phyloP scores from a whole-genome alignment of 768 basidiomycete genomes.

The Gyrodon lividus region DNA sequence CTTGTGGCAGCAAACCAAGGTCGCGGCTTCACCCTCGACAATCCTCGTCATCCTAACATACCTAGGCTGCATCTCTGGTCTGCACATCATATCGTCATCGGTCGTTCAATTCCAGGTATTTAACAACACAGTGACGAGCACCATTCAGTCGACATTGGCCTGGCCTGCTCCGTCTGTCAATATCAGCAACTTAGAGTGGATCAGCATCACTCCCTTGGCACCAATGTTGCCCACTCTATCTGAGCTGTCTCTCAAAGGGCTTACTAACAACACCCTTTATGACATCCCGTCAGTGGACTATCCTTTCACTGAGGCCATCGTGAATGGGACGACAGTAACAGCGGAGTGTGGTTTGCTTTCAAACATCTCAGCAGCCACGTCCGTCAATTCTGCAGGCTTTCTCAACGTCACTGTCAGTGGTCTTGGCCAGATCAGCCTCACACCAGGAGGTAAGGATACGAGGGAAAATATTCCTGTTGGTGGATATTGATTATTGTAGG shows the following conservation, averaged over 20 bases:
- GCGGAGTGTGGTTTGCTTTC: constrained; percentile 16
- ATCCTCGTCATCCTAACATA: constrained; percentile 12
- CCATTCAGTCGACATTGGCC: not conserved
- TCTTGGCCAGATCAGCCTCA: not conserved
- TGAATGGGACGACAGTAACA: constrained; percentile 16
- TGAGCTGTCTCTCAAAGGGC: constrained; percentile 7
- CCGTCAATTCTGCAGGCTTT: not conserved
- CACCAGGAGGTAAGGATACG: not conserved
- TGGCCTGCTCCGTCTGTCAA: not conserved
- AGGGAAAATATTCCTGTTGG: not conserved
- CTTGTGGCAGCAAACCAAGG: constrained; percentile 20
- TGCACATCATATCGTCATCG: constrained; percentile 25
- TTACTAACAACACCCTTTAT: constrained; percentile 15
- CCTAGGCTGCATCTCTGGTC: constrained; percentile 12
- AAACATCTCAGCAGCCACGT: not conserved
- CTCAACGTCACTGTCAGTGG: constrained; percentile 7
- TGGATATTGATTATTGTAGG: not conserved
- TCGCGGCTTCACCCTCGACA: constrained; percentile 3
- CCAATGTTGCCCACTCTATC: not conserved
- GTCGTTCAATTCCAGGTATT: constrained; percentile 20
- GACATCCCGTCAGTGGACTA: constrained; percentile 11
- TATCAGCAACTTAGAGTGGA: not conserved
- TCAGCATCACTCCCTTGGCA: not conserved
- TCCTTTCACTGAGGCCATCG: constrained; percentile 6
- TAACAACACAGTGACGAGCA: not conserved